phyloP scores from a whole-genome alignment of 2,329 filamentous ascomycete species.

The Zymoseptoria passerinii region DNA sequence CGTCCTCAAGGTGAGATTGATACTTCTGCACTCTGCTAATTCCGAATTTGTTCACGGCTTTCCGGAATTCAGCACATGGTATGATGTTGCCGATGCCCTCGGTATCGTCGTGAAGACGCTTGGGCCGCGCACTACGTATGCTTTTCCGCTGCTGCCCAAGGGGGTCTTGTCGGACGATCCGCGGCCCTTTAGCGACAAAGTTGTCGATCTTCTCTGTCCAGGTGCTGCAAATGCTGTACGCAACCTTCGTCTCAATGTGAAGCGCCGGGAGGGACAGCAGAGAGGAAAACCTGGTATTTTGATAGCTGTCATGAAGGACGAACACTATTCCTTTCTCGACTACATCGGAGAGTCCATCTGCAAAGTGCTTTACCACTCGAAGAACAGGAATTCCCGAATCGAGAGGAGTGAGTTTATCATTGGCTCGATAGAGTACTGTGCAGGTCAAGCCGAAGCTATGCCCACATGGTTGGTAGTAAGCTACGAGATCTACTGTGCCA shows the following conservation, averaged over 20 bases:
- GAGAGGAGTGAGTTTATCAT: not conserved
- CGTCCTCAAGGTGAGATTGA: constrained; percentile 4
- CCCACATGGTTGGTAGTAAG: constrained; percentile 4
- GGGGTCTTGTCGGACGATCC: not conserved
- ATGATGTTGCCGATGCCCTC: constrained; percentile 1
- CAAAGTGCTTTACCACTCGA: not conserved
- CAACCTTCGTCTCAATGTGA: not conserved
- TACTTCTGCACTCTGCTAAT: constrained; percentile 3
- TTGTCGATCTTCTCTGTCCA: not conserved
- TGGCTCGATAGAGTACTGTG: not conserved
- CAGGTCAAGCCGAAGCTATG: not conserved
- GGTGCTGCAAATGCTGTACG: not conserved
- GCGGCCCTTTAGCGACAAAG: not conserved
- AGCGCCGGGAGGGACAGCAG: not conserved
- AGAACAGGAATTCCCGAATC: not conserved
- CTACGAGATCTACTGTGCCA: constrained; percentile 8
- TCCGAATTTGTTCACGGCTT: not conserved
- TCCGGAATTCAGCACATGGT: not conserved
- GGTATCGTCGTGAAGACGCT: not conserved
- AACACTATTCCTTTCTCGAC: not conserved
- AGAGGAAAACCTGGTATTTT: not conserved
- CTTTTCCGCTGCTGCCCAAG: not conserved
- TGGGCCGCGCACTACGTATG: not conserved
- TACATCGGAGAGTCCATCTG: not conserved
- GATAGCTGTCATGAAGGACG: not conserved